These are phyloP conservation scores for Nakaseomyces delphensis DNA, from an alignment of 1,139 yeast genomes.

Conservation along the genomic window DNA sequence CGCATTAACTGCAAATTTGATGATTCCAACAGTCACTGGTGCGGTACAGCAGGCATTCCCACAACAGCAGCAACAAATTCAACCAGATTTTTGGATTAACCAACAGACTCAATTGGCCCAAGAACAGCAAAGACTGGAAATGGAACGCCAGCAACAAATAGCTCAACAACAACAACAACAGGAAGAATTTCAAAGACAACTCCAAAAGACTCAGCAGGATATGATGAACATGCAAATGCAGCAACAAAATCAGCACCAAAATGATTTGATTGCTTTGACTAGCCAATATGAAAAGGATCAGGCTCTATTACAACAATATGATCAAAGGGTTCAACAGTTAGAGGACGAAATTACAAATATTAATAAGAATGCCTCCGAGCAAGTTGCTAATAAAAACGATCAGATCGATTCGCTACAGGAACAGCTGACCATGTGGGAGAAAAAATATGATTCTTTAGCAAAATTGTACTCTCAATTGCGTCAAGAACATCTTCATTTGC, in stretches of 20 bases:
- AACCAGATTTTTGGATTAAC: slow-evolving; percentile 41
- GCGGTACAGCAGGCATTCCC: slow-evolving; percentile 7
- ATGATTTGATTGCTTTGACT: slow-evolving; percentile 65
- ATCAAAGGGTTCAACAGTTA: slow-evolving; percentile 70
- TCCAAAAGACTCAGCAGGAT: slow-evolving; percentile 41
- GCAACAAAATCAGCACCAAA: slow-evolving; percentile 68
- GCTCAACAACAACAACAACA: slow-evolving; percentile 59
- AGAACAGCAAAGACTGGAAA: slow-evolving; percentile 43
- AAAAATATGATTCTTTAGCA: slow-evolving; percentile 83
- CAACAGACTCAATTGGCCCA: slow-evolving; percentile 34
- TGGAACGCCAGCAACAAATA: slow-evolving; percentile 43
- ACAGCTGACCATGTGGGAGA: slow-evolving; percentile 71
- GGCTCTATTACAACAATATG: slow-evolving; percentile 76
- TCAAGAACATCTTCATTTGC: slow-evolving; percentile 78
- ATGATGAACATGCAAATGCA: slow-evolving; percentile 33
- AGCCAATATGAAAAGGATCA: slow-evolving; percentile 87
- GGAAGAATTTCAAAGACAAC: slow-evolving; percentile 65
- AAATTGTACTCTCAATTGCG: slow-evolving; percentile 84
- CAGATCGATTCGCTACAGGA: slow-evolving; percentile 62
- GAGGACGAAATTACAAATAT: slow-evolving; percentile 64
- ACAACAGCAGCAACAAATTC: slow-evolving; percentile 11
- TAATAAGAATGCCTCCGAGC: slow-evolving; percentile 61
- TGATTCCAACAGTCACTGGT: slow-evolving; percentile 12
- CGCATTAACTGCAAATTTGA: slow-evolving; percentile 8
- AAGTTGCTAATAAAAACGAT: slow-evolving; percentile 70